phyloP scores from a whole-genome alignment of 352 stramenopile species.

The Globisporangium abappressorium region DNA sequence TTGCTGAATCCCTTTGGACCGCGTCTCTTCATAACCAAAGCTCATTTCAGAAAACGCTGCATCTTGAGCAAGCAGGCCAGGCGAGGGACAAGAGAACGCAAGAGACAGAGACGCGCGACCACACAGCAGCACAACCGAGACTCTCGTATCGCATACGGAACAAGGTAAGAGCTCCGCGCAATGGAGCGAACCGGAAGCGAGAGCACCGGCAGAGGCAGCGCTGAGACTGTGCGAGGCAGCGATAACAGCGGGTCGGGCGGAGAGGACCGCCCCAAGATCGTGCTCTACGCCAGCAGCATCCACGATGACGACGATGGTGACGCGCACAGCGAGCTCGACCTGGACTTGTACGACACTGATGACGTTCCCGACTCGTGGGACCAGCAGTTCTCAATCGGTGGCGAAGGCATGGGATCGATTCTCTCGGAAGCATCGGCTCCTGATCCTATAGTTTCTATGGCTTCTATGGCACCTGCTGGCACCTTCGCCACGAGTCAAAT shows the following conservation, averaged over 20 bases:
- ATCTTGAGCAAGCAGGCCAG: too few species aligned
- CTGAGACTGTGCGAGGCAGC: slow-evolving; percentile 2
- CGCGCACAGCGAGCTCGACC: slow-evolving; percentile 51
- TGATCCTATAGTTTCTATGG: neutral
- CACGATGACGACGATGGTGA: slow-evolving; percentile 36
- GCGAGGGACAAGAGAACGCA: too few species aligned
- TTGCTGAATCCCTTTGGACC: too few species aligned
- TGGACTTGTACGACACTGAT: slow-evolving; percentile 62
- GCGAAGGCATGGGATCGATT: slow-evolving; percentile 12
- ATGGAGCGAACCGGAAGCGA: slow-evolving; percentile 14
- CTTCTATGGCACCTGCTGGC: neutral
- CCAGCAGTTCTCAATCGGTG: slow-evolving; percentile 19
- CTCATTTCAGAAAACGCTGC: too few species aligned
- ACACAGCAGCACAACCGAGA: too few species aligned
- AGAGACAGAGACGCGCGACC: too few species aligned
- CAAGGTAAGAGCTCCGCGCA: neutral
- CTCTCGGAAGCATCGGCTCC: slow-evolving; percentile 3
- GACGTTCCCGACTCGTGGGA: slow-evolving; percentile 25
- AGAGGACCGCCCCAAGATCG: slow-evolving; percentile 13
- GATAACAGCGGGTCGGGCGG: slow-evolving; percentile 6
- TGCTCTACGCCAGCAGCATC: slow-evolving; percentile 14
- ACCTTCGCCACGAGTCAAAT: neutral
- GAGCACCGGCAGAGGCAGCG: neutral
- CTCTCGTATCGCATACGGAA: neutral
- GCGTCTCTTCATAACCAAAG: too few species aligned